Evolutionary conservation across 2,329 filamentous ascomycete genomes (phyloP).

Genomic region (Elsinoe ampelina): DNA sequence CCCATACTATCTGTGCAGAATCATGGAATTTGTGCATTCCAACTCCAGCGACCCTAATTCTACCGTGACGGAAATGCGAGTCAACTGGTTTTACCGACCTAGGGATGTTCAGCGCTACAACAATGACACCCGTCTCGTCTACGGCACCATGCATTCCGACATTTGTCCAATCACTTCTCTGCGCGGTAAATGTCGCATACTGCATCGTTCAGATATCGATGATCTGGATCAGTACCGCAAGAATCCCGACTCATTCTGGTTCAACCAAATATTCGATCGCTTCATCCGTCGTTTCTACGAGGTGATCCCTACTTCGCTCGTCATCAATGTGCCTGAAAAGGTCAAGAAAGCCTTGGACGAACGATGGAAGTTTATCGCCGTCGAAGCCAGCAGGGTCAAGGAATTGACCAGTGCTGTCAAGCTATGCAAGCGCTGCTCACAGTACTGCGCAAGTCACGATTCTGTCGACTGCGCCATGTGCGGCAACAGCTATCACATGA

Average conservation of each 20-base stretch:
- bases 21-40: slow-evolving; percentile 93
- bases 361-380: slow-evolving; percentile 90
- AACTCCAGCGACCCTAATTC: slow-evolving; percentile 59
- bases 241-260: slow-evolving; percentile 84
- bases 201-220: slow-evolving; percentile 76
- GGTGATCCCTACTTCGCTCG: slow-evolving; percentile 79
- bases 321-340: slow-evolving; percentile 91
- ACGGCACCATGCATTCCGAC: slow-evolving; percentile 98
- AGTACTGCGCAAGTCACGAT: slow-evolving; percentile 88
- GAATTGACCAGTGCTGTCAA: slow-evolving; percentile 95
- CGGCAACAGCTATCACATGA: slow-evolving; percentile 94
- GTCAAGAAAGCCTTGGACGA: slow-evolving; percentile 95
- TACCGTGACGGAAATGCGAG: slow-evolving; percentile 75
- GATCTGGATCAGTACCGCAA: slow-evolving; percentile 79
- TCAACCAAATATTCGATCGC: slow-evolving; percentile 92
- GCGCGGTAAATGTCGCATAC: slow-evolving; percentile 85
- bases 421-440: slow-evolving; percentile 82
- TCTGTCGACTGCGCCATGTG: slow-evolving; percentile 97
- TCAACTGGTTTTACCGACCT: slow-evolving; percentile 98
- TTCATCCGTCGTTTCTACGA: slow-evolving; percentile 99
- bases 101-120: slow-evolving; percentile 91
- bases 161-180: slow-evolving; percentile 84
- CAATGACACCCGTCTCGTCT: slow-evolving; percentile 81
- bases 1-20: slow-evolving; percentile 92
- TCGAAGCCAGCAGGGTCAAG: slow-evolving; percentile 87